Base-by-base conservation (phyloP, 176 grass and related monocot species). In the Oryza nivara region DNA sequence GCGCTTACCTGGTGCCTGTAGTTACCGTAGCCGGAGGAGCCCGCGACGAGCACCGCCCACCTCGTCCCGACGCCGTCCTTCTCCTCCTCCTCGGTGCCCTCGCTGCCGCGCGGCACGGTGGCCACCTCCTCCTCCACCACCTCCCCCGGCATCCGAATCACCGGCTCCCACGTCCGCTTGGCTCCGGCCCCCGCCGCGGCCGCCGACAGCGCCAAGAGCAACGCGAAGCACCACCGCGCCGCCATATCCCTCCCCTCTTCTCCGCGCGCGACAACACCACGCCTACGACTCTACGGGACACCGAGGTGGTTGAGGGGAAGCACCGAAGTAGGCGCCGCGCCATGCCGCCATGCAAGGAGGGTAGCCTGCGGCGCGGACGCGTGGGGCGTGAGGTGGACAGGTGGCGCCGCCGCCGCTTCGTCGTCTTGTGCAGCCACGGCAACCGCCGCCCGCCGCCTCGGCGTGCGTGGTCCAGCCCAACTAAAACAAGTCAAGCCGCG, bases 11-110 rank as follows among this genome's bases (percentile, higher is more conserved):
- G 95, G 71, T 98, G 95, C 79, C 95, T 82, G 76, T 97, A 95
- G 80, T 97, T 97, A 6, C 82, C 90, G 63, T 90, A 98, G 71
- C 95, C 92, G 25, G 85, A 88, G 64, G 95, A 98, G 15, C 95
- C 95, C 25, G 92, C 92, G 61, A 98, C 91, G 81, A 98, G 95
- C 56, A 98, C 87, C n/a, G 92, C 95, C 92, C 95, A 98, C 85
- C 85, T 93, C 45, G 90, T 97, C n/a, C 91, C 89, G 48, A 83
- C 76, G 58, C 48, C 76, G 65, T 74, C 92, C 6, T 75, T 0
- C 3, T 64, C 46, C 61, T 74, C 79, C 70, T 80, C 87, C 22
- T 56, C 74, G n/a, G 12, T 1, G n/a, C 52, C 35, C 54, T n/a
- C 65, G 0, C 43, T 41, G 25, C 25, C 25, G 25, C 25, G 25